A percentile compares a stretch with the other conserved stretches of the same genome.
Conservation (phyloP, 805 yeast genomes). For the Candida anglica region DNA sequence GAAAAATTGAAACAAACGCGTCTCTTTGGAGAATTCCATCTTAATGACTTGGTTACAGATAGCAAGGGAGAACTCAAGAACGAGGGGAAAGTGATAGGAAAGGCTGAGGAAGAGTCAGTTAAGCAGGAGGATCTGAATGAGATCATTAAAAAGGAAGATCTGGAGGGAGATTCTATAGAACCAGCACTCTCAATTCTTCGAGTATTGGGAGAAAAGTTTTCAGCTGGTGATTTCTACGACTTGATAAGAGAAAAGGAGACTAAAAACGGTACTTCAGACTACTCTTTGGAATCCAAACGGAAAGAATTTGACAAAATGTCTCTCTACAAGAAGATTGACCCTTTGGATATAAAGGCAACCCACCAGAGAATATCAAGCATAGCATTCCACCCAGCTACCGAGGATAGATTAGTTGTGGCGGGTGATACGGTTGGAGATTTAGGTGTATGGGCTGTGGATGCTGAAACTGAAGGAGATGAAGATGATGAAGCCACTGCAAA, state of each 20-base stretch:
- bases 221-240: constrained; percentile 71
- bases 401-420: constrained; percentile 64
- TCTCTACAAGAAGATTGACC: constrained; percentile 55
- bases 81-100: constrained; percentile 24
- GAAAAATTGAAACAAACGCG: constrained; percentile 54
- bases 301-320: constrained; percentile 49
- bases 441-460: constrained; percentile 82
- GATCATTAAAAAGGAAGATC: constrained; percentile 8
- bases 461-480: constrained; percentile 35
- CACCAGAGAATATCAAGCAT: constrained; percentile 71
- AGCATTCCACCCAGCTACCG: constrained; percentile 69
- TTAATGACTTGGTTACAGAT: constrained; percentile 55
- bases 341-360: constrained; percentile 67
- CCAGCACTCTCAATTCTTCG: constrained; percentile 22
- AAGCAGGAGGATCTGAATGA: too few species aligned
- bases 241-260: constrained; percentile 37
- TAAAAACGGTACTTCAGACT: constrained; percentile 12
- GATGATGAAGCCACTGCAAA: constrained; percentile 41
- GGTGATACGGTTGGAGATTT: constrained; percentile 88
- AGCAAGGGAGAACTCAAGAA: constrained; percentile 26
- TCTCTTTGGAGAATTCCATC: constrained; percentile 60
- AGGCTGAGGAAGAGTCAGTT: constrained; percentile 11
- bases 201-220: constrained; percentile 47
- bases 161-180: constrained; percentile 4
- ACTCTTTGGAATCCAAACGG: constrained; percentile 42